Base-by-base conservation (phyloP, 768 basidiomycete species). In the Coprinopsis cinerea region DNA sequence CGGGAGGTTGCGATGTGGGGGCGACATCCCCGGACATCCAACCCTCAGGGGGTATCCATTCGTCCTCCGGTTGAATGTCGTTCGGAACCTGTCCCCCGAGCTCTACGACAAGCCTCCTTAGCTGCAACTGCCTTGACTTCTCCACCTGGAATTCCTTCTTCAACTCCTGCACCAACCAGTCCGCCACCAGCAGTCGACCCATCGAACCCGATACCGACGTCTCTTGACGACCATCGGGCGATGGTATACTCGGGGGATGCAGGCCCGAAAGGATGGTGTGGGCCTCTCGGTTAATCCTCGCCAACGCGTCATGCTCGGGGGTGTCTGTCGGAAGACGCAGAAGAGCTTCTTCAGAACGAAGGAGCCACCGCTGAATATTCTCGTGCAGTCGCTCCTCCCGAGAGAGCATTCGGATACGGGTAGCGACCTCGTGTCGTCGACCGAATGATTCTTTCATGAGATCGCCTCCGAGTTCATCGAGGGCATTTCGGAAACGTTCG, bases 381-480 rank as follows among this genome's bases (percentile, higher is more conserved):
- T 83, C 80, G 1, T 71, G 67, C 0, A 83, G 56, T 23, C 68
- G 63, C 58, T 88, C 85, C 58, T 90, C 88, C n/a, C 85, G 67
- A 0, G 73, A 72, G 1, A 83, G 67, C 56, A 88, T 67, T 0
- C 74, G 70, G 2, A 92, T 76, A 10, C 88, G 67, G 23, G 89
- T 58, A 0, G 77, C 70, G 0, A 89, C 76, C 58, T 92, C 89
- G 27, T 85, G 70, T 20, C 89, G 68, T 15, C 89, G 76, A 2
- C 87, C 88, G 51, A 79, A 86, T 0, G 76, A 71, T 60, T 90
- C 89, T 24, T 82, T 79, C 28, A 82, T 74, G 25, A 88, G 69
- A 47, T 89, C 84, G 30, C 81, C 78, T 0, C 83, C 82, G 0
- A 89, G 67, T 37, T 87, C 82, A 52, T 89, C 87, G 15, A 92